phyloP scores from a whole-genome alignment of 2,329 filamentous ascomycete genomes.

The Hypoxylon rubiginosum region DNA sequence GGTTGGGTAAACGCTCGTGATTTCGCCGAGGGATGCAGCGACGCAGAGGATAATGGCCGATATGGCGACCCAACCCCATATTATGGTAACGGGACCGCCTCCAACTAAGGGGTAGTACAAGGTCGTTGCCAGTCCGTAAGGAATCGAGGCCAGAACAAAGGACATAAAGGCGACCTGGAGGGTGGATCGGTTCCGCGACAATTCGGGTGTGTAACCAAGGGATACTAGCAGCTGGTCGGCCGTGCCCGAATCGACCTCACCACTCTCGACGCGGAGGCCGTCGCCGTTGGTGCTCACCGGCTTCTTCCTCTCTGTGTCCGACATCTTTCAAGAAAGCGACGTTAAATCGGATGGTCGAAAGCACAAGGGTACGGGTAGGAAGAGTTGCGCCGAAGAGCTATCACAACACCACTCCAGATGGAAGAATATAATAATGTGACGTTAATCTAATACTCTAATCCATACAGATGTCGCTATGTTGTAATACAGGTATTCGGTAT shows the following conservation, averaged over 20 bases:
- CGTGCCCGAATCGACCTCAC: constrained; percentile 56
- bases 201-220: constrained; percentile 76
- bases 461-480: constrained; percentile 12
- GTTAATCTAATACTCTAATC: constrained; percentile 6
- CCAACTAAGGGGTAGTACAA: constrained; percentile 75
- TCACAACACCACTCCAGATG: constrained; percentile 12
- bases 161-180: constrained; percentile 81
- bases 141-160: constrained; percentile 80
- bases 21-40: constrained; percentile 78
- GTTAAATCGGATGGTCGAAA: not conserved
- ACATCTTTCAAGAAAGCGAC: constrained; percentile 36
- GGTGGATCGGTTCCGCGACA: constrained; percentile 74
- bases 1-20: constrained; percentile 82
- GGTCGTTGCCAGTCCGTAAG: constrained; percentile 79
- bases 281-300: constrained; percentile 30
- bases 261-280: constrained; percentile 38
- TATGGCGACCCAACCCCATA: constrained; percentile 79
- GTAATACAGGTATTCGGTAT: not conserved
- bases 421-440: constrained; percentile 4
- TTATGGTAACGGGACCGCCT: constrained; percentile 76
- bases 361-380: constrained; percentile 15
- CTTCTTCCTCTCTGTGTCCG: constrained; percentile 31
- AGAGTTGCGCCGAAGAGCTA: not conserved
- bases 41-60: constrained; percentile 80
- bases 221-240: constrained; percentile 74